phyloP scores from a whole-genome alignment of 1,284 basidiomycete species.

The Melampsora larici-populina region DNA sequence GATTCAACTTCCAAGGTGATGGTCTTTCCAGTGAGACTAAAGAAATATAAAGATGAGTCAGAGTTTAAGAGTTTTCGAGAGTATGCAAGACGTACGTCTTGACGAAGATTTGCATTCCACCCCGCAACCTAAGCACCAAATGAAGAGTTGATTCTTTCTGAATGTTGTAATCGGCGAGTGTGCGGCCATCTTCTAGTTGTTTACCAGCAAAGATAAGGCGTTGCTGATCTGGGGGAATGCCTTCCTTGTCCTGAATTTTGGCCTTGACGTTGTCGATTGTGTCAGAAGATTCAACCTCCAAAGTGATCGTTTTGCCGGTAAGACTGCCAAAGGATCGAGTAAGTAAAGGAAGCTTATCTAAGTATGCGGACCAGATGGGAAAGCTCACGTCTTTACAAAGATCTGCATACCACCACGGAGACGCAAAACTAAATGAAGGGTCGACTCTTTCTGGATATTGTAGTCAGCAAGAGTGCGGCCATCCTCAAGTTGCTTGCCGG shows the following conservation, averaged over 20 bases:
- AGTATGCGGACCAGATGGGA: too few species aligned
- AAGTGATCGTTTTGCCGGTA: slow-evolving; percentile 56
- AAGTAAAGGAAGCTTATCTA: too few species aligned
- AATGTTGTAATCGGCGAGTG: slow-evolving; percentile 76
- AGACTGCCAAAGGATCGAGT: too few species aligned
- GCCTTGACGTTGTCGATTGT: too few species aligned
- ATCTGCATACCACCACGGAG: slow-evolving; percentile 67
- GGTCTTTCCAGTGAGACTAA: slow-evolving; percentile 47
- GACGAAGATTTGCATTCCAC: slow-evolving; percentile 57
- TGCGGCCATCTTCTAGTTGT: slow-evolving; percentile 55
- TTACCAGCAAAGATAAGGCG: slow-evolving; percentile 58
- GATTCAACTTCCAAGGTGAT: slow-evolving; percentile 63
- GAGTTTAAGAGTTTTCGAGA: background rate
- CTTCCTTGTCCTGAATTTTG: too few species aligned
- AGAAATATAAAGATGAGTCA: background rate
- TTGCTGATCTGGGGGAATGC: too few species aligned
- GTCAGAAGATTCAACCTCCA: slow-evolving; percentile 63
- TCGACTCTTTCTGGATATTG: slow-evolving; percentile 93
- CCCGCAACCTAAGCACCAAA: slow-evolving; percentile 78
- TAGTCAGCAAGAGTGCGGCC: slow-evolving; percentile 63
- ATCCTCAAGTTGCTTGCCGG: slow-evolving; percentile 57
- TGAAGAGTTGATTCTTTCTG: slow-evolving; percentile 96
- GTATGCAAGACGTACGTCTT: background rate
- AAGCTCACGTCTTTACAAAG: slow-evolving; percentile 83
- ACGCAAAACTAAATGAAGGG: slow-evolving; percentile 57